Conservation (phyloP, 139 green algal genomes). For the Eudorina sp. region DNA sequence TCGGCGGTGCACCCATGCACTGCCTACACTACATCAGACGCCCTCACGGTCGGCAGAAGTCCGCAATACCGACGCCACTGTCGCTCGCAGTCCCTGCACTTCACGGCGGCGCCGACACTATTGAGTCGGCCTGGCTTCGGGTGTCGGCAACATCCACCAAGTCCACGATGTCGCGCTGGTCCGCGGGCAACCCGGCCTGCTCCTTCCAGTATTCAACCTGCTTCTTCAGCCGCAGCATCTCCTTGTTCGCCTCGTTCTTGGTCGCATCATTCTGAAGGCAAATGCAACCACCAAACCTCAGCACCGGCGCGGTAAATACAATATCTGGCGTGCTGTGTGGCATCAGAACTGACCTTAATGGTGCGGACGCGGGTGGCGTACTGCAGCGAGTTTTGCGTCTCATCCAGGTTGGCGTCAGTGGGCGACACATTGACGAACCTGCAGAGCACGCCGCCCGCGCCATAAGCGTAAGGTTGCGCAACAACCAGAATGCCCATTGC, state of each 20-base stretch:
- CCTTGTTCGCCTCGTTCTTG: slow-evolving; percentile 90
- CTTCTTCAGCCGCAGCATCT: slow-evolving; percentile 86
- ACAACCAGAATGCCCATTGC: no score
- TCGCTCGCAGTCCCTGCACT: background rate
- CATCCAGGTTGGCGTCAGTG: slow-evolving; percentile 92
- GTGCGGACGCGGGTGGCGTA: slow-evolving; percentile 94
- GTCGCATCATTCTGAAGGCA: slow-evolving; percentile 57
- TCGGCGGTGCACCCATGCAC: no score
- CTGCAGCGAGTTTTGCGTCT: slow-evolving; percentile 89
- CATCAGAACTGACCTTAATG: slow-evolving; percentile 88
- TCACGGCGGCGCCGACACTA: slow-evolving; percentile 32
- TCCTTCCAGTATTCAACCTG: slow-evolving; percentile 96
- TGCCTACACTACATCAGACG: background rate
- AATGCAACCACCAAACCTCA: background rate
- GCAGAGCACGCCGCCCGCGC: no score
- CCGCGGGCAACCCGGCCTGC: slow-evolving; percentile 86
- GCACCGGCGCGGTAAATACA: no score
- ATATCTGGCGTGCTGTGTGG: no score
- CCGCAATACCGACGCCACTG: no score
- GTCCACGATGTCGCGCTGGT: slow-evolving; percentile 74
- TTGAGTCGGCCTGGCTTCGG: background rate
- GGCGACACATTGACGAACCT: slow-evolving; percentile 82
- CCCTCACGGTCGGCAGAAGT: no score
- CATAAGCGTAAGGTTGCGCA: no score
- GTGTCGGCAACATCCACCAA: slow-evolving; percentile 48